Evolutionary conservation across 1,284 basidiomycete genomes (phyloP).

Genomic region (Melampsora americana): DNA sequence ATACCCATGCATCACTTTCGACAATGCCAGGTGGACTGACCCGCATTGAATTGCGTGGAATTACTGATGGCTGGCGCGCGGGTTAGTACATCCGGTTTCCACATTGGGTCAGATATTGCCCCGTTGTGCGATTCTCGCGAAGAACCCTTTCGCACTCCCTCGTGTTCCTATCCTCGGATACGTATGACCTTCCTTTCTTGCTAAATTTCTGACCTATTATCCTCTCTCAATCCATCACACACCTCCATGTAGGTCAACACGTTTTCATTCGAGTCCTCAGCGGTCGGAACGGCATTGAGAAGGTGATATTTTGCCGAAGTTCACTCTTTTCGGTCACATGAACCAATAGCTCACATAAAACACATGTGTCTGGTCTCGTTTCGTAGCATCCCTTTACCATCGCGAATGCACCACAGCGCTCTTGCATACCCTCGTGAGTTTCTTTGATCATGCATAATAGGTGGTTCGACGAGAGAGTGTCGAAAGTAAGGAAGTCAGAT

Average conservation of each 20-base stretch:
- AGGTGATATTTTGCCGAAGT: no score
- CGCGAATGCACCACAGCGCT: slow-evolving; percentile 30
- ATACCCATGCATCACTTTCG: slow-evolving; percentile 26
- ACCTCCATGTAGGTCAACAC: slow-evolving; percentile 23
- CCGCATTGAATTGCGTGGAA: slow-evolving; percentile 24
- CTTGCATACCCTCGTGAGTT: neutral
- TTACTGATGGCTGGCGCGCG: slow-evolving; percentile 37
- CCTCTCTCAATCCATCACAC: neutral
- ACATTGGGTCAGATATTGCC: no score
- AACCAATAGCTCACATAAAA: neutral
- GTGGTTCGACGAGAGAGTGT: neutral
- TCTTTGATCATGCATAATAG: neutral
- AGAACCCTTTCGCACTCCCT: no score
- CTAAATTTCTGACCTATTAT: neutral
- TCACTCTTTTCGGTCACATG: neutral
- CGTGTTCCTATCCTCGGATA: no score
- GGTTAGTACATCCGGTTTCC: slow-evolving; percentile 17
- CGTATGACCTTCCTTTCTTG: no score
- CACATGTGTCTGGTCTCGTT: neutral
- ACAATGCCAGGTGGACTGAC: slow-evolving; percentile 37
- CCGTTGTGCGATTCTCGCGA: no score
- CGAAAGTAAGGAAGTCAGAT: neutral
- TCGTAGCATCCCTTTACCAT: slow-evolving; percentile 41
- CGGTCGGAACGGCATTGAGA: slow-evolving; percentile 28
- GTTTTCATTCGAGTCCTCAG: slow-evolving; percentile 38